These are phyloP conservation scores for Vaccinium myrtillus DNA, from an alignment of 148 eudicot species.

Conservation along the genomic window DNA sequence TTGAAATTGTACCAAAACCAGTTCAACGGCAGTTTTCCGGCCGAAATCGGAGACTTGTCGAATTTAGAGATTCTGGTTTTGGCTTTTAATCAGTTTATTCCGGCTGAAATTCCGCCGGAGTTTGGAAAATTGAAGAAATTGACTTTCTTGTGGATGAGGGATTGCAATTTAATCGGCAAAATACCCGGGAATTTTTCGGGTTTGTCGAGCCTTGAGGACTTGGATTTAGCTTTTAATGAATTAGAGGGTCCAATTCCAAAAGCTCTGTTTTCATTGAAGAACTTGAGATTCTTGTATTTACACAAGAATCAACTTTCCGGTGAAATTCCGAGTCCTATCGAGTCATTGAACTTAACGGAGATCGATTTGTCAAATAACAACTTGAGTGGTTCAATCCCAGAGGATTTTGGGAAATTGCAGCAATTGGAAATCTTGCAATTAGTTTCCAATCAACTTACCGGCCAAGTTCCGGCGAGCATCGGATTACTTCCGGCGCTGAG, in stretches of 20 bases:
- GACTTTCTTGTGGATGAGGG: slow-evolving; percentile 36
- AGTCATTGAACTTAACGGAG: slow-evolving; percentile 34
- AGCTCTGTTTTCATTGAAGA: slow-evolving; percentile 56
- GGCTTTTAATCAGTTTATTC: slow-evolving; percentile 33
- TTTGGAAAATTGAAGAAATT: slow-evolving; percentile 43
- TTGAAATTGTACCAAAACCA: not conserved
- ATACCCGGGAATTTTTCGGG: slow-evolving; percentile 48
- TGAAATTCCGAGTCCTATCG: slow-evolving; percentile 42
- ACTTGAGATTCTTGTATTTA: slow-evolving; percentile 46
- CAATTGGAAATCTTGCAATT: slow-evolving; percentile 35
- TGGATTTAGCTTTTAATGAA: slow-evolving; percentile 52
- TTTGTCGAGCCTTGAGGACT: slow-evolving; percentile 37
- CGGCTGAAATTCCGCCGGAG: slow-evolving; percentile 38
- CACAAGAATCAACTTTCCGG: slow-evolving; percentile 52
- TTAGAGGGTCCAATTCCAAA: slow-evolving; percentile 56
- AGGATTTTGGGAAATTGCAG: slow-evolving; percentile 33
- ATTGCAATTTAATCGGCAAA: slow-evolving; percentile 46
- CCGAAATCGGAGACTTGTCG: slow-evolving; percentile 47
- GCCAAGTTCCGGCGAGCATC: slow-evolving; percentile 40
- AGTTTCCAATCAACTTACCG: slow-evolving; percentile 36
- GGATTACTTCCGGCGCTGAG: slow-evolving; percentile 32
- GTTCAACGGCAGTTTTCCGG: slow-evolving; percentile 41
- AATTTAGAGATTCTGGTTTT: slow-evolving; percentile 38
- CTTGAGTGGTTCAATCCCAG: slow-evolving; percentile 46
- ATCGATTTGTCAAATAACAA: slow-evolving; percentile 45